phyloP scores from a whole-genome alignment of 2,329 filamentous ascomycete genomes.

The Fusarium devonianum region DNA sequence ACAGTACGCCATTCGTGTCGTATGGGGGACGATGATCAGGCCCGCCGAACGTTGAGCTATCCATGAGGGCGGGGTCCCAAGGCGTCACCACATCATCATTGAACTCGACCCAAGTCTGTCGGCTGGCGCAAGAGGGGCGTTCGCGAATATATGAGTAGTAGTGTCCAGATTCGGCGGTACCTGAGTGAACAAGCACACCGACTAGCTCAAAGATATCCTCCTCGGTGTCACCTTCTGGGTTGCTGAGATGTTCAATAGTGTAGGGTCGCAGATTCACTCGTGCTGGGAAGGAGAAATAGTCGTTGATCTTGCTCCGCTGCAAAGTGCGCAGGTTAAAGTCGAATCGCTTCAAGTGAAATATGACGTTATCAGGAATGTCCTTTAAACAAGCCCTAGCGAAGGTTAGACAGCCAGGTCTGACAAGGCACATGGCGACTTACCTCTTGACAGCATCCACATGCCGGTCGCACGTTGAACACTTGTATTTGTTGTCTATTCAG shows the following conservation, averaged over 20 bases:
- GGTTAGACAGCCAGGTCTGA: not conserved
- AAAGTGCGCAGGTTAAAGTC: constrained; percentile 81
- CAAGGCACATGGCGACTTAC: constrained; percentile 48
- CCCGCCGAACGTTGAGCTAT: constrained; percentile 82
- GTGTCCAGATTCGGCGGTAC: constrained; percentile 91
- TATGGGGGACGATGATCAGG: constrained; percentile 60
- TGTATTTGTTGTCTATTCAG: constrained; percentile 92
- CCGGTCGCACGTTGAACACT: constrained; percentile 86
- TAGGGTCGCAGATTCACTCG: constrained; percentile 88
- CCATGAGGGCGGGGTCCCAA: constrained; percentile 79
- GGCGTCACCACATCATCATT: constrained; percentile 84
- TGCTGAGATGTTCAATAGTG: constrained; percentile 82
- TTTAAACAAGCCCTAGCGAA: constrained; percentile 79
- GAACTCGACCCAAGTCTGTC: constrained; percentile 82
- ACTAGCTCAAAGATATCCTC: constrained; percentile 90
- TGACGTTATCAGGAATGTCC: constrained; percentile 90
- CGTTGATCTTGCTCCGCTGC: constrained; percentile 91
- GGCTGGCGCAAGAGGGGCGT: constrained; percentile 62
- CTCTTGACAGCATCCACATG: constrained; percentile 94
- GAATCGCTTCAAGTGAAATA: constrained; percentile 92
- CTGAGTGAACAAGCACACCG: constrained; percentile 92
- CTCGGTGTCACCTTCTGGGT: constrained; percentile 60
- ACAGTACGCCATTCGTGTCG: constrained; percentile 55
- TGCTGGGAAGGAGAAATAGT: constrained; percentile 86
- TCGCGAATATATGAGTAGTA: constrained; percentile 97